Evolutionary conservation across 352 stramenopile genomes (phyloP), one percentile per base, ranked within the genome.

Genomic region (Globisporangium iwayamae): DNA sequence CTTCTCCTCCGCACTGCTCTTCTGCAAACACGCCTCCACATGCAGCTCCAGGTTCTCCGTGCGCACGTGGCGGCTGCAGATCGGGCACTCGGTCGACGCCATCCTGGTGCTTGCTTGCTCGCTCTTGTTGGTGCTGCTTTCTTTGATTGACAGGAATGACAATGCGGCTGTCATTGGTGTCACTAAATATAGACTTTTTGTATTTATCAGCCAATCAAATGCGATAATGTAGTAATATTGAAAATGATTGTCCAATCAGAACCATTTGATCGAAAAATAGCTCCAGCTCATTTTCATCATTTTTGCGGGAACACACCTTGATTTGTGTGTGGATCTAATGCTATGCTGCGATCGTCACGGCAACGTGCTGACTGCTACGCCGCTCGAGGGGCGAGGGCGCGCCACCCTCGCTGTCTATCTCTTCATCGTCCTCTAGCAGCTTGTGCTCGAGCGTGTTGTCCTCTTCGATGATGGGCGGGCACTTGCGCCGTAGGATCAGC

Each of bases 51-150:
- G 77, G 68, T 91, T 93, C 63, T 91, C 81, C 20, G 68, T 46
- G 48, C 82, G 83, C 62, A 94, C 85, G 66, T 91, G 83, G 11
- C 85, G 80, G 38, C 74, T 88, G 64, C 85, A 94, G 62, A 94
- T 89, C 66, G 85, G 85, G 56, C 85, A 94, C 41, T 67, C 69
- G 16, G 61, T 76, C 2, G 76, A 69, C 39, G 70, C 54, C 71
- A 83, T 85, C 4, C 3, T 36, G 32, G 4, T 36, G 57, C 0
- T 34, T 18, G 22, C 22, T 57, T 39, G 36, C 6, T 11, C 36
- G 0, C 10, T 38, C 10, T 41, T 36, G 4, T 8, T 36, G 0
- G 36, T 41, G 36, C 36, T 14, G 10, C 3, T 9, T 41, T 10
- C 3, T 9, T 41, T 56, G 51, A n/a, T 43, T 56, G 50, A n/a